Evolutionary conservation across 371 early-diverging fungal genomes (phyloP), one percentile per base, ranked within the genome.

Genomic region (Circinella umbellata): DNA sequence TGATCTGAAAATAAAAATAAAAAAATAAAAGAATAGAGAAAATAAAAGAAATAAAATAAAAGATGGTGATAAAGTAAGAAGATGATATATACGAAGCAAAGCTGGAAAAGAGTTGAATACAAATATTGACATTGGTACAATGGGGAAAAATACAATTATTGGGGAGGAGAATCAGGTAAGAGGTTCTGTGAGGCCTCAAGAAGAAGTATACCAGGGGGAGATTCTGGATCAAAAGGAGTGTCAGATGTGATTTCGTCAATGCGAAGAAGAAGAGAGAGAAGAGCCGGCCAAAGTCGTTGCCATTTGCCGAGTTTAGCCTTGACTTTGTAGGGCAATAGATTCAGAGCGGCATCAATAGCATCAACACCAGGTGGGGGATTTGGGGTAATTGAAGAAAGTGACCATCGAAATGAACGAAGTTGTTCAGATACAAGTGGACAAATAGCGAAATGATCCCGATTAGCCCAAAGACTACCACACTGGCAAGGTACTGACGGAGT

Each of bases 191-290:
- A 47, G 15, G 47, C 47, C 47, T 47, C 47, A 3, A 47, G 47
- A 3, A 47, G 47, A 47, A 47, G 47, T 47, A 3, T 11, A 15
- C 47, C 47, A 9, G 11, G 9, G 13, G 59, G 59, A 15, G 35
- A 3, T 15, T 59, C 59, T 27, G n/a, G 27, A 11, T 35, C 59
- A 35, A 20, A 20, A 34, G 8, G 35, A 11, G 47, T 47, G 36
- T 59, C 59, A 10, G 59, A 59, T 42, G 62, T 38, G 14, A 62
- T 9, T 20, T 66, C 35, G 17, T 66, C 66, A 20, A 66, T 37
- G 13, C 55, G 18, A n/a, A 36, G 55, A 34, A 66, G 66, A 15
- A 55, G 38, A 9, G 35, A 36, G 39, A 66, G 66, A 17, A 66
- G 38, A 7, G 57, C 57, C 27, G 57, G 42, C 66, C 66, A 66